Evolutionary conservation across 306 rosid species (phyloP).

Genomic region (Cyamopsis tetragonoloba): DNA sequence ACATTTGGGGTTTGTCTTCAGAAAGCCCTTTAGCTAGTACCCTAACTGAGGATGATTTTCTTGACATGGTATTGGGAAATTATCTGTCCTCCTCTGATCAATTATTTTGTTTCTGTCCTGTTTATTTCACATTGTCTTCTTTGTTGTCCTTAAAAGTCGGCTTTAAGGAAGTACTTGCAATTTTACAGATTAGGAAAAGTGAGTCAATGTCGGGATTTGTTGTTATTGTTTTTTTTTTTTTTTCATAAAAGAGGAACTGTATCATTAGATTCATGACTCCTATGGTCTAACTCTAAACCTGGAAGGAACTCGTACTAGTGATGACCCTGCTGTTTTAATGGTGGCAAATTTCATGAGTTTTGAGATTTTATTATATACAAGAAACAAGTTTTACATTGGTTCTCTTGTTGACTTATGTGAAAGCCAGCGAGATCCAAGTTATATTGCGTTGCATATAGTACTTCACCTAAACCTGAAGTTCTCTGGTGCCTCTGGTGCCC

Average conservation of each 20-base stretch:
- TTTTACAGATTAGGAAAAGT: neutral
- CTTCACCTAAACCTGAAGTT: neutral
- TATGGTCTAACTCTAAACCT: neutral
- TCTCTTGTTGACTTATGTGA: neutral
- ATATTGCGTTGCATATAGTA: too few species aligned
- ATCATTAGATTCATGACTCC: neutral
- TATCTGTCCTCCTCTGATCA: constrained; percentile 1
- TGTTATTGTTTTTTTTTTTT: too few species aligned
- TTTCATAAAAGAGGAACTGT: neutral
- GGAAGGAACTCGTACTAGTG: neutral
- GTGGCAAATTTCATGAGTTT: neutral
- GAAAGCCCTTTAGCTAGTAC: constrained; percentile 51
- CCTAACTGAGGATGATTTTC: constrained; percentile 70
- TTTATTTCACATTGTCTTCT: neutral
- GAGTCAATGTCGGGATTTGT: neutral
- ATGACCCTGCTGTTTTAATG: neutral
- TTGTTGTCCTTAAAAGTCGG: neutral
- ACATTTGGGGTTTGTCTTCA: constrained; percentile 48
- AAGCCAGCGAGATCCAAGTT: neutral
- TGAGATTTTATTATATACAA: neutral
- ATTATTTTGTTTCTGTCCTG: neutral
- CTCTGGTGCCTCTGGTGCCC: neutral
- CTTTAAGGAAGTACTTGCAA: neutral
- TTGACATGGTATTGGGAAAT: constrained; percentile 57
- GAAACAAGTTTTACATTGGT: neutral